phyloP scores from a whole-genome alignment of 768 basidiomycete genomes.

The Phlebiopsis gigantea region DNA sequence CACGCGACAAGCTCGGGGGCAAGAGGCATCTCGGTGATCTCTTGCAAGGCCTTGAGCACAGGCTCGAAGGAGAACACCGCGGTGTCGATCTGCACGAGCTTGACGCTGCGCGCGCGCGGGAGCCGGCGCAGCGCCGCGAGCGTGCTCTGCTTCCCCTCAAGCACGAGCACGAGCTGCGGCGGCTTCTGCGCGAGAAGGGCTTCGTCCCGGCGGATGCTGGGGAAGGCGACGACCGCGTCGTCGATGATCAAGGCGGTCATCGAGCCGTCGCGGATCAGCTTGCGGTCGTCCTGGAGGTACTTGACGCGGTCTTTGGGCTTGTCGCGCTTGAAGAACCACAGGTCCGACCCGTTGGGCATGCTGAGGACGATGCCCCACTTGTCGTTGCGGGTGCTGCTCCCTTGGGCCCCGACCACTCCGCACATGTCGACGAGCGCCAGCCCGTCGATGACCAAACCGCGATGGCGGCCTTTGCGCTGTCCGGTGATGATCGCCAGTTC shows the following conservation, averaged over 20 bases:
- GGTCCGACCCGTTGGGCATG: slow-evolving; percentile 24
- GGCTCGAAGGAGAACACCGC: slow-evolving; percentile 62
- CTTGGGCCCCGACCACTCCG: slow-evolving; percentile 21
- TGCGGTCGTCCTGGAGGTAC: slow-evolving; percentile 33
- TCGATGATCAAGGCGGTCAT: slow-evolving; percentile 47
- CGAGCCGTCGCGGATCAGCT: slow-evolving; percentile 49
- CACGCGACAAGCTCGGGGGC: slow-evolving; percentile 50
- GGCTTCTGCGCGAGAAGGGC: slow-evolving; percentile 40
- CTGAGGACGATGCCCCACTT: slow-evolving; percentile 32
- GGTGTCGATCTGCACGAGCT: slow-evolving; percentile 53
- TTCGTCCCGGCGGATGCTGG: slow-evolving; percentile 50
- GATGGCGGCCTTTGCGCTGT: slow-evolving; percentile 34
- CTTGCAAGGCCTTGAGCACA: slow-evolving; percentile 51
- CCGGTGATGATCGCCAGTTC: slow-evolving; percentile 40
- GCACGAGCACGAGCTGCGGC: slow-evolving; percentile 48
- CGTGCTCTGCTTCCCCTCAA: slow-evolving; percentile 32
- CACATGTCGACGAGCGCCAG: slow-evolving; percentile 33
- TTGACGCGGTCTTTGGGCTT: slow-evolving; percentile 33
- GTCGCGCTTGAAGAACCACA: slow-evolving; percentile 18
- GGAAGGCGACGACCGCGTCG: slow-evolving; percentile 44
- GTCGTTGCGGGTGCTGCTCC: slow-evolving; percentile 26
- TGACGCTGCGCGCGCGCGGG: slow-evolving; percentile 21
- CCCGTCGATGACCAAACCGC: slow-evolving; percentile 35
- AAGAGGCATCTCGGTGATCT: slow-evolving; percentile 40
- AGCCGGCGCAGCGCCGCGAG: slow-evolving; percentile 1